Evolutionary conservation across 179 eudicot species (phyloP), one percentile per base, ranked within the genome.

Genomic region (Sideroxylon spinosum): DNA sequence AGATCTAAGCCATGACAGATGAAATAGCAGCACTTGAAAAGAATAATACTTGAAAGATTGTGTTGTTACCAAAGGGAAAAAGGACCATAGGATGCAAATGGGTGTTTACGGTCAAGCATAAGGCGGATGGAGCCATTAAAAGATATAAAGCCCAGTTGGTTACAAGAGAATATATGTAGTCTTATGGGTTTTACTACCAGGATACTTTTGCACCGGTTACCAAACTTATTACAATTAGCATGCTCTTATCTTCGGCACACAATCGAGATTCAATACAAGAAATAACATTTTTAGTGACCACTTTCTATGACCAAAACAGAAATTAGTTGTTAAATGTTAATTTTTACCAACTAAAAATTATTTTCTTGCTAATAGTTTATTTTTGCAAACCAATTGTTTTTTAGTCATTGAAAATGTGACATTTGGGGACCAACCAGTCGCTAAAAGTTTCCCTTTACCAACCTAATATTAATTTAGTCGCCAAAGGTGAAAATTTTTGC

Each of bases 1-100:
- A 67, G 68, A 56, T 22, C 0, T 48, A 68, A 60, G 68, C 75
- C 11, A 78, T 69, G 59, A 26, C 53, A 20, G 74, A 29, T 13
- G 75, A 77, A 68, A 77, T 77, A 67, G 50, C 3, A 48, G 66
- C 56, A 23, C 29, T 77, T 7, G 6, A 77, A 16, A 68, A 68
- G 23, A 77, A 77, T 55, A 32, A 6, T 3, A 77, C 74, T 7
- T 77, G 65, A 53, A 56, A 68, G 16, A 10, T 68, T 48, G 63
- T 68, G 26, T 12, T 55, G 1, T 53, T 56, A 29, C 74, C 72
- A 16, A 9, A 49, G 7, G 63, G 25, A 26, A 76, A 76, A 14
- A 76, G 25, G n/a, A 26, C 14, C 6, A 61, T 64, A 9, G 71
- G 59, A 61, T 76, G 78, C 23, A 16, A 61, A 8, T 76, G 49